Conservation (phyloP, 495 filamentous ascomycete species). For the Podospora sp. region DNA sequence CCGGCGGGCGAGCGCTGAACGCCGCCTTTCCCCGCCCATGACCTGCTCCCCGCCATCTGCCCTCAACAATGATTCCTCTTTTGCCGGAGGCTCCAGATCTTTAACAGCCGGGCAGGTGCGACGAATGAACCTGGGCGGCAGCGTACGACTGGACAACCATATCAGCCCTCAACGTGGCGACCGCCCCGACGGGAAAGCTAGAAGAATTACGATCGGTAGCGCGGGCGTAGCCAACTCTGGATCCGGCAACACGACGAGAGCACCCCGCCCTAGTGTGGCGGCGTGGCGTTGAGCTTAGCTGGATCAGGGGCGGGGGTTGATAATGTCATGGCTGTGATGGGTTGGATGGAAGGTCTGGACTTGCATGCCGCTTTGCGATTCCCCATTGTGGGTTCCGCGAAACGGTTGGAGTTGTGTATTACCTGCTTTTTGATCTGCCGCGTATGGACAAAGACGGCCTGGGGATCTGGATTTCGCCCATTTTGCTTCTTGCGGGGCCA, state of each 20-base stretch:
- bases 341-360: not conserved
- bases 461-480: not conserved
- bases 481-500: not conserved
- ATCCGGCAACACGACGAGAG: not conserved
- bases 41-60: constrained; percentile 44
- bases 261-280: constrained; percentile 12
- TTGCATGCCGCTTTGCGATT: not conserved
- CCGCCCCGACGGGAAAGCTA: constrained; percentile 32
- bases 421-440: not conserved
- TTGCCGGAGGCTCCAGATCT: constrained; percentile 16
- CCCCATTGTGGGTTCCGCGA: not conserved
- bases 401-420: not conserved
- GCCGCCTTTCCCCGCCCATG: constrained; percentile 49
- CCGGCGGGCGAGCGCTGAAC: constrained; percentile 43
- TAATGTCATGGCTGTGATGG: not conserved
- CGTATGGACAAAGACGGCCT: not conserved
- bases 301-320: not conserved
- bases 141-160: not conserved
- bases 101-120: constrained; percentile 49
- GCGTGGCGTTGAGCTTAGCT: not conserved
- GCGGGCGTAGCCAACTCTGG: constrained; percentile 16
- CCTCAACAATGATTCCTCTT: constrained; percentile 14
- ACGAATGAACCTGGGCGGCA: constrained; percentile 35
- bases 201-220: constrained; percentile 38
- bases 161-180: not conserved